Base-by-base conservation (phyloP, 495 filamentous ascomycete species). In the Penicillium crystallinum region DNA sequence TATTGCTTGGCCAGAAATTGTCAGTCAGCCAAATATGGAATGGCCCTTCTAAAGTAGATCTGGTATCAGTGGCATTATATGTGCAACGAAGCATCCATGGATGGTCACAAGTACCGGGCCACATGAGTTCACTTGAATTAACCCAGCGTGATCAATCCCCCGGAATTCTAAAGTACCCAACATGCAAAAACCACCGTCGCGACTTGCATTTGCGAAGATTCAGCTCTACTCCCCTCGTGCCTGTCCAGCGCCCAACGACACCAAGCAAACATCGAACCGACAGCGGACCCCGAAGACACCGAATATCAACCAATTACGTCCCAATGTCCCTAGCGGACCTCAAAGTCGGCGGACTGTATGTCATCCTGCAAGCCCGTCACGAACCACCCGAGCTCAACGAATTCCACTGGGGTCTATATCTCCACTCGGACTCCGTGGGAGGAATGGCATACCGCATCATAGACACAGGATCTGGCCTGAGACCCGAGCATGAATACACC, bases 321-420 rank as follows among this genome's bases (percentile, higher is more conserved):
- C 8, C 15, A 11, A 52, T 56, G 44, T 44, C 39, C n/a, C 38
- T 44, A 15, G 11, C 44, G 38, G 29, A 34, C 15, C 50, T 57
- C 31, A 38, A 41, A 27, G 36, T 39, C 18, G 39, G 49, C 36
- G 46, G 54, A 15, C 54, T 63, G 6, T 61, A 64, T 37, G 39
- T 57, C 30, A 34, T 53, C 14, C 53, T 61, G 11, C 54, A 43
- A 21, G 52, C 53, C 29, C 43, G 50, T 18, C 46, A 47, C 6
- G 36, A 62, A 23, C 61, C 56, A 31, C 63, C 63, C 12, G 21
- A 39, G 5, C 46, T 51, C 15, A 46, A 63, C 22, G 42, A 61
- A 11, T 66, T 51, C 55, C 53, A 64, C 52, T 62, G 58, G 58
- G 58, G 46, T 4, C 43, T 58, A 3, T 64, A 62, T 39, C 39